These are phyloP conservation scores for Chalciporus piperatoides DNA, from an alignment of 1,284 basidiomycete genomes.

Conservation along the genomic window DNA sequence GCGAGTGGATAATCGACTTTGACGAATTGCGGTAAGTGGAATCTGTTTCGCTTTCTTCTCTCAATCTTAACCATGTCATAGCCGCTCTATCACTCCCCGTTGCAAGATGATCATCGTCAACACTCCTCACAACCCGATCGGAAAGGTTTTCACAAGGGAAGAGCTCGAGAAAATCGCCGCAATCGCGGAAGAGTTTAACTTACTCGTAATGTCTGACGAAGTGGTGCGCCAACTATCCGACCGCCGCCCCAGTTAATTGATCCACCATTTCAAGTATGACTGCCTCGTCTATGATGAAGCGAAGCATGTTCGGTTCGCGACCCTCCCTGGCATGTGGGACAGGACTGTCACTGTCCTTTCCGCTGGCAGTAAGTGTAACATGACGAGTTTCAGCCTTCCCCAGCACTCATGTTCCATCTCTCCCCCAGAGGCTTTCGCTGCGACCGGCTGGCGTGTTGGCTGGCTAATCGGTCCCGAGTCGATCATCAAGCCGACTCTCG, in stretches of 20 bases:
- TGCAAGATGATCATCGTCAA: slow-evolving; percentile 94
- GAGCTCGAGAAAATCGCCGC: slow-evolving; percentile 86
- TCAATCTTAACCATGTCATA: slow-evolving; percentile 26
- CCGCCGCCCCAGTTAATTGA: slow-evolving; percentile 1
- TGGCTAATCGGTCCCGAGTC: slow-evolving; percentile 89
- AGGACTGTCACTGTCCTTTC: slow-evolving; percentile 82
- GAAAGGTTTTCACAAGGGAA: slow-evolving; percentile 86
- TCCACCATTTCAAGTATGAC: slow-evolving; percentile 67
- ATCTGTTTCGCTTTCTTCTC: not conserved
- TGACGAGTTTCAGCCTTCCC: not conserved
- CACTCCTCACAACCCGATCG: slow-evolving; percentile 94
- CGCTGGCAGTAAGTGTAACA: slow-evolving; percentile 62
- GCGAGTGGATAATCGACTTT: slow-evolving; percentile 85
- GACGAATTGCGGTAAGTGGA: slow-evolving; percentile 71
- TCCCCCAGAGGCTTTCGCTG: slow-evolving; percentile 85
- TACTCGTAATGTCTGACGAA: slow-evolving; percentile 94
- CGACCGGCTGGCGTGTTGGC: slow-evolving; percentile 97
- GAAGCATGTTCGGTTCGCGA: slow-evolving; percentile 90
- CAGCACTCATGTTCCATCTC: not conserved
- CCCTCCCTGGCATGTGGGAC: slow-evolving; percentile 97
- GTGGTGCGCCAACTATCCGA: slow-evolving; percentile 60
- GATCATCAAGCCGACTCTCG: slow-evolving; percentile 84
- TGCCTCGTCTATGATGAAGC: slow-evolving; percentile 86
- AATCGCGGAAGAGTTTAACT: slow-evolving; percentile 88
- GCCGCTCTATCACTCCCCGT: slow-evolving; percentile 77